Conservation (phyloP, 176 grass and related monocot species). For the Saccharum spontaneum region DNA sequence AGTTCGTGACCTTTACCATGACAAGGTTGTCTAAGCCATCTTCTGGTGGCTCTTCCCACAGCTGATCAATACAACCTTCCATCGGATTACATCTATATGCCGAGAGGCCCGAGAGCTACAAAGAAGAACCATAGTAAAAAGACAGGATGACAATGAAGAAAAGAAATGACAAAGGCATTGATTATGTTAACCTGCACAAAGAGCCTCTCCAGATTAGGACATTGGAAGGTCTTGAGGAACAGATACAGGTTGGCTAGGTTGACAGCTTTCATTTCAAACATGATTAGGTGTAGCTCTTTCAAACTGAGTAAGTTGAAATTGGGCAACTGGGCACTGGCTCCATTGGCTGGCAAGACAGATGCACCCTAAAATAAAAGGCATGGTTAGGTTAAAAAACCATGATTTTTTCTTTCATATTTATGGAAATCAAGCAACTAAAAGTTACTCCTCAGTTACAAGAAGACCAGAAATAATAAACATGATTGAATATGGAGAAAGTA, state of each 20-base stretch:
- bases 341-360: slow-evolving; percentile 23
- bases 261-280: slow-evolving; percentile 40
- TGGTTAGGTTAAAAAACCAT: background rate
- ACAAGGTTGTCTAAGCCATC: slow-evolving; percentile 14
- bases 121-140: background rate
- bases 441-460: background rate
- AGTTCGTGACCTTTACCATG: slow-evolving; percentile 17
- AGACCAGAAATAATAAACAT: background rate
- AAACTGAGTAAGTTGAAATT: slow-evolving; percentile 34
- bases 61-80: background rate
- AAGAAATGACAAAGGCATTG: background rate
- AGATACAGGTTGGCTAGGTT: slow-evolving; percentile 48
- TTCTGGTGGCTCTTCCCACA: background rate
- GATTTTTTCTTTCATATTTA: background rate
- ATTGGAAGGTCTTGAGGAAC: slow-evolving; percentile 50
- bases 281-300: slow-evolving; percentile 59
- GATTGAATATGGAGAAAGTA: background rate
- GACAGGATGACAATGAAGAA: background rate
- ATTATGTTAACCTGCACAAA: slow-evolving; percentile 57
- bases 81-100: background rate
- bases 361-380: slow-evolving; percentile 22
- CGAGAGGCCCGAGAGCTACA: background rate
- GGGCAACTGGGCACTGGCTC: background rate
- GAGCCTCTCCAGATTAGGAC: slow-evolving; percentile 47
- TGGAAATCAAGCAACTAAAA: background rate